A percentile compares a stretch with the other conserved stretches of the same genome.
These are phyloP conservation scores for Dothistroma septosporum DNA, from an alignment of 2,329 filamentous ascomycete species.

Conservation along the genomic window DNA sequence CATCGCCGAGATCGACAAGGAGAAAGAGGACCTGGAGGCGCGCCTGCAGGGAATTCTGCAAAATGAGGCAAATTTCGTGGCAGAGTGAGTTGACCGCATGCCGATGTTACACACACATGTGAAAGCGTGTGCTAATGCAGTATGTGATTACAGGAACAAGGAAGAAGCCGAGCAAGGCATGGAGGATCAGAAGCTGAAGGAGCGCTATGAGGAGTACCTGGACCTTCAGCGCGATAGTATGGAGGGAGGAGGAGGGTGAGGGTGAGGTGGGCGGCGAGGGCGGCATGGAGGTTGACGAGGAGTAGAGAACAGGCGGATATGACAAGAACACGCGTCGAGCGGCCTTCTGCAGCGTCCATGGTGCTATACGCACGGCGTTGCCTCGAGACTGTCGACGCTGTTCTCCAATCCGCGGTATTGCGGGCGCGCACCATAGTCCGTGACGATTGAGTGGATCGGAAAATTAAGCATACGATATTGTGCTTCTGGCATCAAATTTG, in stretches of 20 bases:
- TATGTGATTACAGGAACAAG: background rate
- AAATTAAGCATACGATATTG: background rate
- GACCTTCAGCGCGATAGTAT: background rate
- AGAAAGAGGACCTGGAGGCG: background rate
- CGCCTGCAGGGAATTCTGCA: background rate
- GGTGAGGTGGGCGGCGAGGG: background rate
- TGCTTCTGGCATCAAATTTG: constrained; percentile 3
- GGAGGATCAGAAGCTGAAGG: background rate
- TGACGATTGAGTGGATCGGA: background rate
- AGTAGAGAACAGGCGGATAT: background rate
- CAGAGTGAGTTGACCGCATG: background rate
- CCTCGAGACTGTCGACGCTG: background rate
- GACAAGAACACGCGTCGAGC: background rate
- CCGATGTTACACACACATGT: background rate
- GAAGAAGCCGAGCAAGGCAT: background rate
- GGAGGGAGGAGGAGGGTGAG: background rate
- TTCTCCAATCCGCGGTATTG: background rate
- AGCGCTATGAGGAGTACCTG: background rate
- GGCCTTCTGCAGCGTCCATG: background rate
- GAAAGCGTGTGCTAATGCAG: background rate
- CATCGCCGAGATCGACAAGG: background rate
- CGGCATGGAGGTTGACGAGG: background rate
- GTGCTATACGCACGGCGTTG: background rate
- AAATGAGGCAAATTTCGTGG: background rate
- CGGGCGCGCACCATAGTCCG: background rate